Evolutionary conservation across 306 rosid species (phyloP).

Genomic region (Styphnolobium japonicum): DNA sequence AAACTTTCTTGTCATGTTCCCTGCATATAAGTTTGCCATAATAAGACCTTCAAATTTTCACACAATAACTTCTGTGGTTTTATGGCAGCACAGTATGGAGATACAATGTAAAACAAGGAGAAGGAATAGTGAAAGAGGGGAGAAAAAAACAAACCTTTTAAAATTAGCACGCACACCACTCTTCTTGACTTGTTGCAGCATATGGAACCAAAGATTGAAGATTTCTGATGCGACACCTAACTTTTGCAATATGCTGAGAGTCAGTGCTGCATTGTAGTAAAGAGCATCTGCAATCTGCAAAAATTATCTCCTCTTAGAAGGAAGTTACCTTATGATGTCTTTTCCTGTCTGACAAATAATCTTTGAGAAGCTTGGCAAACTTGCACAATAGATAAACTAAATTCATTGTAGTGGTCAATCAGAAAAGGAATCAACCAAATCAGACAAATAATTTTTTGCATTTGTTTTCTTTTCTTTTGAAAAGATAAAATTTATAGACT

Average conservation of each 20-base stretch:
- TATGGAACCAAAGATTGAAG: constrained; percentile 87
- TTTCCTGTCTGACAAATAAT: neutral
- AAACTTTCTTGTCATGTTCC: constrained; percentile 89
- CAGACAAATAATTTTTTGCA: neutral
- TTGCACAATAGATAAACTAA: neutral
- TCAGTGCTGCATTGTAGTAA: constrained; percentile 74
- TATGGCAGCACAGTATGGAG: neutral
- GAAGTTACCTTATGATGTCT: neutral
- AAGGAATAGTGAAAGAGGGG: neutral
- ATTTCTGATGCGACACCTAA: constrained; percentile 78
- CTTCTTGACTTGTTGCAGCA: constrained; percentile 84
- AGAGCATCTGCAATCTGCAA: constrained; percentile 86
- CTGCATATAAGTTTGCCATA: constrained; percentile 41
- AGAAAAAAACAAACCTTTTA: constrained; percentile 48
- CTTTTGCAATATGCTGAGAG: constrained; percentile 72
- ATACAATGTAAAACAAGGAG: neutral
- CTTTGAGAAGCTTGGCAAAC: constrained; percentile 14
- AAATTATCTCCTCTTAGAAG: neutral
- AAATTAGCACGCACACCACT: constrained; percentile 73
- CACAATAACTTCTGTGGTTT: neutral
- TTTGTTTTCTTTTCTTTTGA: neutral
- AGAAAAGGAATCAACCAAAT: neutral
- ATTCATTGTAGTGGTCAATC: neutral
- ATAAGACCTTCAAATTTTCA: constrained; percentile 17
- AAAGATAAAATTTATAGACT: neutral